Evolutionary conservation across 495 filamentous ascomycete species (phyloP).

Genomic region (Margaritispora aquatica): DNA sequence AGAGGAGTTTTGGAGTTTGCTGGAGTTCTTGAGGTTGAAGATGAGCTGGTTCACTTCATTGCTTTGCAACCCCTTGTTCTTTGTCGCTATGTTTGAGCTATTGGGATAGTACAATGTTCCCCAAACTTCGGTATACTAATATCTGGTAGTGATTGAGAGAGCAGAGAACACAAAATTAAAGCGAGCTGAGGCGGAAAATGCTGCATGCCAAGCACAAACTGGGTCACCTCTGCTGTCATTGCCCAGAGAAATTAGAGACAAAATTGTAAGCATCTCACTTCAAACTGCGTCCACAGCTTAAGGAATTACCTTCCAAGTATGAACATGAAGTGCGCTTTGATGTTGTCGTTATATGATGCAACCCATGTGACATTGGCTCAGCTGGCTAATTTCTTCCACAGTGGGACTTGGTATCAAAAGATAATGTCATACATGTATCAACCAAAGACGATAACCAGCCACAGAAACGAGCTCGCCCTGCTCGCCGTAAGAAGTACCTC

Average conservation of each 20-base stretch:
- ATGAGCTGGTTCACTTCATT: not conserved
- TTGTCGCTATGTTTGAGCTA: not conserved
- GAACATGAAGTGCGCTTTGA: too few relatives aligned
- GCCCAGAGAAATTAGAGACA: conserved; percentile 7
- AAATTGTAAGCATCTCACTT: too few relatives aligned
- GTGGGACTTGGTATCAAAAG: conserved; percentile 3
- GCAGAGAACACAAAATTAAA: not conserved
- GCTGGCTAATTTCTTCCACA: too few relatives aligned
- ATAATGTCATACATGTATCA: conserved; percentile 12
- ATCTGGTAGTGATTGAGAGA: not conserved
- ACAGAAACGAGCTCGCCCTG: not conserved
- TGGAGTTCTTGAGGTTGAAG: too few relatives aligned
- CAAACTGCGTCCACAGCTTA: too few relatives aligned
- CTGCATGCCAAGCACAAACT: not conserved
- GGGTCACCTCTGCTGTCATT: conserved; percentile 1
- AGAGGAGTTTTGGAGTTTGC: too few relatives aligned
- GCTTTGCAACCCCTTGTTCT: not conserved
- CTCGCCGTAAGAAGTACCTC: not conserved
- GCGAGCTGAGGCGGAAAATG: not conserved
- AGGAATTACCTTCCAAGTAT: too few relatives aligned
- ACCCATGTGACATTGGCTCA: too few relatives aligned
- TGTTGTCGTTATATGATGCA: too few relatives aligned
- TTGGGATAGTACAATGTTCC: too few relatives aligned
- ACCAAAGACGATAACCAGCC: not conserved
- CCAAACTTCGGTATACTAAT: not conserved